Evolutionary conservation across 2,329 filamentous ascomycete genomes (phyloP).

Genomic region (Thelonectria rubi): DNA sequence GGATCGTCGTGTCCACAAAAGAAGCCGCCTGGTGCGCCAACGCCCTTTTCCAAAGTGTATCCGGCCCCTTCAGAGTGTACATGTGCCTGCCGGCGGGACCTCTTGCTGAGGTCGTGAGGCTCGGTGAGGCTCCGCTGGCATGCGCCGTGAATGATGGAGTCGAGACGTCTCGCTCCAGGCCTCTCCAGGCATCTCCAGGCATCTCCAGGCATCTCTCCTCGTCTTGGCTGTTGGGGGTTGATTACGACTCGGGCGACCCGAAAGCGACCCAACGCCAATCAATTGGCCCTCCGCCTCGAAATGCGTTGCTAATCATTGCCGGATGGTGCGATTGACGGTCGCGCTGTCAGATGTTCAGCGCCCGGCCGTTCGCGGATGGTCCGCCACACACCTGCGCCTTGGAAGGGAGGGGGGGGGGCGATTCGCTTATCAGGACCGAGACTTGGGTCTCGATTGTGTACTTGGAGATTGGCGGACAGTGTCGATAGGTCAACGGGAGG

Average conservation of each 20-base stretch:
- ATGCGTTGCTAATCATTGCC: neutral
- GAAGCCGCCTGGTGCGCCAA: too few relatives aligned
- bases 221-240: neutral
- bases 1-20: too few relatives aligned
- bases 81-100: neutral
- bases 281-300: neutral
- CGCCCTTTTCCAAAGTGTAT: neutral
- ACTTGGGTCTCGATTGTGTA: neutral
- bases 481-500: neutral
- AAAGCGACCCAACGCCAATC: neutral
- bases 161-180: neutral
- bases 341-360: neutral
- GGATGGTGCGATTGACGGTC: conserved; percentile 1
- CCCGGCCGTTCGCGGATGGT: neutral
- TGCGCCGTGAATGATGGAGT: too few relatives aligned
- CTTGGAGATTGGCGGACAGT: neutral
- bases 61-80: too few relatives aligned
- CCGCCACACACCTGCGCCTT: neutral
- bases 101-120: neutral
- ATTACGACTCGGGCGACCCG: neutral
- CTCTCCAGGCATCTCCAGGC: too few relatives aligned
- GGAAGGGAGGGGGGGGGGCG: neutral
- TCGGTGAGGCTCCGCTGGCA: neutral
- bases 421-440: conserved; percentile 1
- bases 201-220: neutral